These are phyloP conservation scores for Auriscalpium orientale DNA, from an alignment of 768 basidiomycete genomes.

Conservation along the genomic window DNA sequence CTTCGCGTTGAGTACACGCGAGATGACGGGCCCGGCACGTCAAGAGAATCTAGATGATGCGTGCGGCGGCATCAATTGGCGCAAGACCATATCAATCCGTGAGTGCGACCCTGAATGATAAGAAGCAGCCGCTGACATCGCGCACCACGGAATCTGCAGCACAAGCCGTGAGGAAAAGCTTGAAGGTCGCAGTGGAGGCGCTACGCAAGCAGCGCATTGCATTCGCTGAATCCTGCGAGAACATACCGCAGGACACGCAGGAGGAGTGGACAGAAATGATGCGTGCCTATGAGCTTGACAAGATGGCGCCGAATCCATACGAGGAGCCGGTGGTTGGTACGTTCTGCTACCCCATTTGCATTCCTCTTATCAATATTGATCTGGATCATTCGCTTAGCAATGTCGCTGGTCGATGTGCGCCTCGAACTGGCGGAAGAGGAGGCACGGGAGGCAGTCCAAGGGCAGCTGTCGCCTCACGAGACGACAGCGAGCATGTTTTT, in stretches of 20 bases:
- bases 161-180: background rate
- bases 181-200: background rate
- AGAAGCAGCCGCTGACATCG: too few species aligned
- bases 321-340: background rate
- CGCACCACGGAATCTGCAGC: background rate
- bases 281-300: background rate
- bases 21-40: slow-evolving; percentile 9
- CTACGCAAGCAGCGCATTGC: background rate
- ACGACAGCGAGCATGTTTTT: background rate
- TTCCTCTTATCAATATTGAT: too few species aligned
- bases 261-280: background rate
- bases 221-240: background rate
- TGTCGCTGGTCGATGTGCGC: background rate
- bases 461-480: background rate
- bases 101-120: background rate
- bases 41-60: slow-evolving; percentile 11
- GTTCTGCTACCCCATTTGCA: background rate
- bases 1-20: slow-evolving; percentile 1
- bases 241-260: background rate
- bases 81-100: slow-evolving; percentile 6
- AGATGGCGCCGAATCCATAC: background rate
- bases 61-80: slow-evolving; percentile 8
- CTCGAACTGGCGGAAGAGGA: background rate
- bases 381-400: background rate
- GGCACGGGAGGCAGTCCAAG: background rate